These are phyloP conservation scores for Globisporangium megalacanthum DNA, from an alignment of 352 stramenopile species.

Conservation along the genomic window DNA sequence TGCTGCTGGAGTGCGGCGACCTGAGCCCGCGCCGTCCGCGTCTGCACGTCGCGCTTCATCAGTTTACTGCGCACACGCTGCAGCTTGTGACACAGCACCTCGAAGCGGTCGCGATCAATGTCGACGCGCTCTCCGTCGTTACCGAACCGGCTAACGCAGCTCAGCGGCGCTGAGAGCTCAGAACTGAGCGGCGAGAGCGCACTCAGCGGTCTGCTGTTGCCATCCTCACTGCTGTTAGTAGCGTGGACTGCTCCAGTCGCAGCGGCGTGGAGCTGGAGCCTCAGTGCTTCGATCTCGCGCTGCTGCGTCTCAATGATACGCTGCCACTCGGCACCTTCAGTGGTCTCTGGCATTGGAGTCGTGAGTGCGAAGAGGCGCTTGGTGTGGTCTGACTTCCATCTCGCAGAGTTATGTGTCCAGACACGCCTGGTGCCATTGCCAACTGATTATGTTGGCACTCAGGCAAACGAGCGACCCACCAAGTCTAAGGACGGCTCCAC, in stretches of 20 bases:
- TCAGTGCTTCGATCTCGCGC: constrained; percentile 37
- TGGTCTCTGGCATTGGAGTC: constrained; percentile 1
- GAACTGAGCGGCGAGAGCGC: constrained; percentile 22
- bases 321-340: constrained; percentile 23
- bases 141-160: neutral
- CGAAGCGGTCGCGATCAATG: constrained; percentile 36
- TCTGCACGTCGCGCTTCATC: constrained; percentile 25
- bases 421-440: too few relatives aligned
- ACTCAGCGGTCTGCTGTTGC: constrained; percentile 2
- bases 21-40: constrained; percentile 26
- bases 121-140: constrained; percentile 12
- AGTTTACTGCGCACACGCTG: constrained; percentile 29
- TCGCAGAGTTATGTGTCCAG: too few relatives aligned
- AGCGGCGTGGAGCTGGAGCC: constrained; percentile 8
- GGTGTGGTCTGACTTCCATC: neutral
- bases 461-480: too few relatives aligned
- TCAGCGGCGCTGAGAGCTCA: constrained; percentile 15
- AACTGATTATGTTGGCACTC: too few relatives aligned
- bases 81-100: constrained; percentile 34
- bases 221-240: neutral
- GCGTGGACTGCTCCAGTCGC: neutral
- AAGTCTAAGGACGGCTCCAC: too few relatives aligned
- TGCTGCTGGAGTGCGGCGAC: constrained; percentile 14
- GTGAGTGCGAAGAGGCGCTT: neutral
- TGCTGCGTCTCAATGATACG: constrained; percentile 41